Base-by-base conservation (phyloP, 75 land plant species). In the Selaginella moellendorffii region DNA sequence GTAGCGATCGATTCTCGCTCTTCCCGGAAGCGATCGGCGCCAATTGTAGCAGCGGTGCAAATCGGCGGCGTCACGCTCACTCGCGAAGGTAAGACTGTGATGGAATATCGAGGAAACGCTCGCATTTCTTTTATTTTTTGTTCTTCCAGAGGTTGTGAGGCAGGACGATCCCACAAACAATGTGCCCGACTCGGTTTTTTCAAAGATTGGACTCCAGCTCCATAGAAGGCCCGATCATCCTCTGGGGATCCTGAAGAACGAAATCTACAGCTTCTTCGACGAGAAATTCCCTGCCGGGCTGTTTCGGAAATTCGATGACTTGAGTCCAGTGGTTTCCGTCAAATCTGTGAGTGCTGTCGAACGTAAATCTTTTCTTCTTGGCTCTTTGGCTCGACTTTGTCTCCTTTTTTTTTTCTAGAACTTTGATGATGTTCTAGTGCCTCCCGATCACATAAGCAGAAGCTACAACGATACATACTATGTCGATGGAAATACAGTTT, bases 351-450 rank as follows among this genome's bases (percentile, higher is more conserved):
- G 29, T 27, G 20, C 9, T 60, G 31, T 63, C 1, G n/a, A n/a
- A n/a, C n/a, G n/a, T n/a, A n/a, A n/a, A n/a, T n/a, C n/a, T n/a
- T n/a, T n/a, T n/a, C n/a, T n/a, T n/a, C n/a, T n/a, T n/a, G n/a
- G n/a, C n/a, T n/a, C n/a, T n/a, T n/a, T n/a, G n/a, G 61, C 61
- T 17, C 22, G 10, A 9, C 61, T 22, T 58, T 58, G 2, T 29
- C 71, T 64, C 24, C 25, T n/a, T n/a, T n/a, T n/a, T n/a, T n/a
- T n/a, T 53, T 60, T 81, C 82, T 83, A 87, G 82, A 92, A 92
- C 59, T 92, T 92, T 78, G 98, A 92, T 76, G 98, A 92, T 80
- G 98, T 92, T 12, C 59, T 92, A 72, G 96, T 90, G 42, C 98
- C 98, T 65, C 75, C 81, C 58, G 90, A 92, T 71, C 98, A 88